These are phyloP conservation scores for Rhynchosporium agropyri DNA, from an alignment of 2,329 filamentous ascomycete genomes.

Conservation along the genomic window DNA sequence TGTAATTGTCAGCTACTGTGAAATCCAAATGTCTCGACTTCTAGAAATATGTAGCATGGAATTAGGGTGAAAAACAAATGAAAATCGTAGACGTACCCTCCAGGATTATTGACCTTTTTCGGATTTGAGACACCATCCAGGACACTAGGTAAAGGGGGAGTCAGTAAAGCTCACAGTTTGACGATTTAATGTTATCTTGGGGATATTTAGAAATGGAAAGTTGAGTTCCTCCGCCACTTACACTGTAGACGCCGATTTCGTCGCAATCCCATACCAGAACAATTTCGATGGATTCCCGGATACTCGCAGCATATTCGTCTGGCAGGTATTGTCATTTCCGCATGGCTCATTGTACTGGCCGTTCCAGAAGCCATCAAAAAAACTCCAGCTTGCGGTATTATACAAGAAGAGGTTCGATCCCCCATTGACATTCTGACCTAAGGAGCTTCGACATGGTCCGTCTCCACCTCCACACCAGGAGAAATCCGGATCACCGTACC, in stretches of 20 bases:
- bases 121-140: slow-evolving; percentile 1
- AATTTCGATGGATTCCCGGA: background rate
- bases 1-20: background rate
- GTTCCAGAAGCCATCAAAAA: slow-evolving; percentile 41
- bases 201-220: slow-evolving; percentile 50
- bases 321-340: background rate
- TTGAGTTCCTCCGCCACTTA: slow-evolving; percentile 45
- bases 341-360: background rate
- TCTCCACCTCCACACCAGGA: slow-evolving; percentile 35
- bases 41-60: background rate
- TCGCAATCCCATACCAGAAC: slow-evolving; percentile 8
- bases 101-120: background rate
- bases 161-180: no score
- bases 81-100: background rate
- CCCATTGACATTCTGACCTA: slow-evolving; percentile 33
- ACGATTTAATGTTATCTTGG: no score
- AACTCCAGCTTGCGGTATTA: slow-evolving; percentile 44
- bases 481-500: slow-evolving; percentile 41
- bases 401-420: slow-evolving; percentile 41
- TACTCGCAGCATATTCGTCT: slow-evolving; percentile 8
- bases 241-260: background rate
- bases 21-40: background rate
- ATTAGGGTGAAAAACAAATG: background rate
- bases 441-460: slow-evolving; percentile 37
- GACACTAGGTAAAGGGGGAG: background rate